Evolutionary conservation across 148 eudicot genomes (phyloP), one percentile per base, ranked within the genome.

Genomic region (Amaranthus hypochondriacus): DNA sequence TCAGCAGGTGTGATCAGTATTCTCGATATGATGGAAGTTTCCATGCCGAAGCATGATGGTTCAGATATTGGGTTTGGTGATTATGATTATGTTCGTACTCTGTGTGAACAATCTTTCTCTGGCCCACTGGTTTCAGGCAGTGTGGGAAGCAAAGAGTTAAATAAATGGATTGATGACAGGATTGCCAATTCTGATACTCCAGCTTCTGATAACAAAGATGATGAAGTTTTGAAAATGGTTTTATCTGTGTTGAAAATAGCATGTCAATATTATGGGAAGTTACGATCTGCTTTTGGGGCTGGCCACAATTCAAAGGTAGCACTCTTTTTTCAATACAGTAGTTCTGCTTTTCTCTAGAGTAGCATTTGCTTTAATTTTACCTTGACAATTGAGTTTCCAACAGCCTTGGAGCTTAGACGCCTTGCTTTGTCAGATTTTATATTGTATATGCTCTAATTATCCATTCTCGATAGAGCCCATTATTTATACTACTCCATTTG

Each of bases 161-260:
- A 86, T 71, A 93, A 81, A 77, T 93, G 98, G 96, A 83, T 89
- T 79, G 98, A 93, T 77, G 96, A 90, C 71, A 85, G 86, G 73
- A 83, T 89, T 56, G 73, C 84, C 6, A 81, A 73, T 69, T 75
- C 78, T 58, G 82, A 68, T 13, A 57, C 81, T 69, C 70, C 76
- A 50, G 82, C 75, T 18, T 48, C 55, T 55, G 90, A 82, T 69
- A 70, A 79, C 63, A 62, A 82, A 71, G 87, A 83, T 46, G 81
- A 63, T 9, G 84, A 83, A 71, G 85, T 81, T 55, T 58, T 85
- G 83, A 83, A 69, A 79, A 69, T 90, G 87, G 90, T 92, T 62
- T 76, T 90, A 44, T 92, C 96, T 12, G 77, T 92, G 83, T 84
- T 92, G 55, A 92, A 86, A 87, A 86, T 92, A 80, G 84, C 91